phyloP scores from a whole-genome alignment of 768 basidiomycete genomes.

The Amanita rimosa region DNA sequence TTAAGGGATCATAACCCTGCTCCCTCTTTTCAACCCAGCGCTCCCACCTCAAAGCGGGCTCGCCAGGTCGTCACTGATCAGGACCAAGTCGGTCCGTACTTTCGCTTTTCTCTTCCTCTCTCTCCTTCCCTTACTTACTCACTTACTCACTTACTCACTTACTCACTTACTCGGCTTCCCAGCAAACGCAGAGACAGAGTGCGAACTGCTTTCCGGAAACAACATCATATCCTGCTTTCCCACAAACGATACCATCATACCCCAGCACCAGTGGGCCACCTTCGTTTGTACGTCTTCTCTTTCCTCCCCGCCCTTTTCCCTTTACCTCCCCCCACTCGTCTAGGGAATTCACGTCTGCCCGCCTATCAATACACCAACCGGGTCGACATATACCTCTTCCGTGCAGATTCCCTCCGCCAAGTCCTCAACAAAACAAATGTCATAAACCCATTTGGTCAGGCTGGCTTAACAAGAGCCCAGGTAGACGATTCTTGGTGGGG shows the following conservation, averaged over 20 bases:
- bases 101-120: background rate
- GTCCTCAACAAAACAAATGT: slow-evolving; percentile 32
- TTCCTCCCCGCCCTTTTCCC: background rate
- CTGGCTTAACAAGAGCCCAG: slow-evolving; percentile 39
- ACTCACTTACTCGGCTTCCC: too few species aligned
- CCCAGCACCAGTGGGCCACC: slow-evolving; percentile 67
- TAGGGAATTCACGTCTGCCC: slow-evolving; percentile 71
- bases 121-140: background rate
- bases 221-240: slow-evolving; percentile 74
- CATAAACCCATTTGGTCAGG: slow-evolving; percentile 36
- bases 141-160: too few species aligned
- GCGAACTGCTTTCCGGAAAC: slow-evolving; percentile 54
- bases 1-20: slow-evolving; percentile 20
- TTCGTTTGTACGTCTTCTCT: slow-evolving; percentile 63
- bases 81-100: slow-evolving; percentile 18
- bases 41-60: slow-evolving; percentile 17
- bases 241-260: slow-evolving; percentile 34
- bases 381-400: slow-evolving; percentile 72
- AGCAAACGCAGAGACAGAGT: slow-evolving; percentile 35
- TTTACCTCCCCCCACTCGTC: slow-evolving; percentile 7
- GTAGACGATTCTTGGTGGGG: slow-evolving; percentile 78
- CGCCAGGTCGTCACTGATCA: slow-evolving; percentile 30
- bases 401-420: slow-evolving; percentile 49
- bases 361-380: slow-evolving; percentile 46
- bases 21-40: slow-evolving; percentile 8